Conservation (phyloP, 768 basidiomycete genomes). For the Leccinum truebloodii region DNA sequence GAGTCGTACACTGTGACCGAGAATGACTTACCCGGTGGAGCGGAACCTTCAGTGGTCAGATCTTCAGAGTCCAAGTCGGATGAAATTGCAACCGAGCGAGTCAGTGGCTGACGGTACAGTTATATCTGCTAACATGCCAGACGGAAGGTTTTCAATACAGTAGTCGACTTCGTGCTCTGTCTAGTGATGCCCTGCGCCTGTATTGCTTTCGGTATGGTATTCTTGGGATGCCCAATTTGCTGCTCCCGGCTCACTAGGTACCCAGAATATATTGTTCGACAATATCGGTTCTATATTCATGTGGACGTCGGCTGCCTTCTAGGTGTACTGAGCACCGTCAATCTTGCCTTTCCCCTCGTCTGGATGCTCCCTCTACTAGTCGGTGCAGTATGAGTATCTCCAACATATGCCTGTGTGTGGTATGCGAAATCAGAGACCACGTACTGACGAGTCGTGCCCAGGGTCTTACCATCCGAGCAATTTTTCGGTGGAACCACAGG, state of each 20-base stretch:
- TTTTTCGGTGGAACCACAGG: background rate
- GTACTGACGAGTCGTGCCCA: conserved; percentile 3
- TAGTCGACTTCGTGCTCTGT: conserved; percentile 30
- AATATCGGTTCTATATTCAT: conserved; percentile 51
- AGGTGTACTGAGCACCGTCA: conserved; percentile 32
- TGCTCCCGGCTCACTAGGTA: conserved; percentile 5
- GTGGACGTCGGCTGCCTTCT: conserved; percentile 49
- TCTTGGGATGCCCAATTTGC: background rate
- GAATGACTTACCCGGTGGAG: background rate
- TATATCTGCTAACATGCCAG: background rate
- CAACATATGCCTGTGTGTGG: conserved; percentile 37
- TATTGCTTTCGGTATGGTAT: conserved; percentile 32
- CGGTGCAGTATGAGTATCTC: conserved; percentile 47
- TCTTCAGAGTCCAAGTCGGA: no score
- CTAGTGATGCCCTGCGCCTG: conserved; percentile 36
- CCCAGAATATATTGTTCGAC: conserved; percentile 49
- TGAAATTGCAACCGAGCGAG: no score
- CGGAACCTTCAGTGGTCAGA: background rate
- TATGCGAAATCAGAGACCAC: background rate
- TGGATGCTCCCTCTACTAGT: conserved; percentile 47
- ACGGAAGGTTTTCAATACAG: conserved; percentile 26
- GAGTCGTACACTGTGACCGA: no score
- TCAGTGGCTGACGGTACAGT: no score
- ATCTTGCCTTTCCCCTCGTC: conserved; percentile 42
- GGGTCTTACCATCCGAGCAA: conserved; percentile 14